Base-by-base conservation (phyloP, 306 rosid species). In the Mimosa bimucronata region DNA sequence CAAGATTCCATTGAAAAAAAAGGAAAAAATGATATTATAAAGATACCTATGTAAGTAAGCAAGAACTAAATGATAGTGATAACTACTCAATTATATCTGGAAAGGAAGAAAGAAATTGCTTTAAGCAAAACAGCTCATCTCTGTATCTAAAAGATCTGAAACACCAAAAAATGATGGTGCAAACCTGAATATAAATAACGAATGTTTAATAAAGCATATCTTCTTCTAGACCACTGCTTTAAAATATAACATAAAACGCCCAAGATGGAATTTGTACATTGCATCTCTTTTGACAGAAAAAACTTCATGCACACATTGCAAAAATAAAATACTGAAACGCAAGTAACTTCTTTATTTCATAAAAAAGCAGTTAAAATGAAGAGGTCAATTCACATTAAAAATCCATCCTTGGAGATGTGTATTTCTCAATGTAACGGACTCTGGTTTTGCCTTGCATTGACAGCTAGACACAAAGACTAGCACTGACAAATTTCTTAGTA, bases 221-320 rank as follows among this genome's bases (percentile, higher is more conserved):
- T 95, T 90, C 92, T 86, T 81, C 88, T 91, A 77, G 98, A 93
- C 89, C 91, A n/a, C 28, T 25, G 64, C 7, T 57, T 23, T 10
- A 21, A 55, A 21, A 57, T 23, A 23, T 23, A 4, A 21, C 62
- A 55, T 7, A 23, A 23, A 57, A 57, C 13, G 64, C n/a, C 30
- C 64, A 57, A 9, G 30, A 23, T 57, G 64, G 30, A n/a, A 48
- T 48, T 48, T 48, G 55, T 15, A 2, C 62, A 55, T 55, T 55
- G 28, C 29, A 21, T 55, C 28, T 55, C 28, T 21, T 21, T 55
- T n/a, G n/a, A n/a, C n/a, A n/a, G n/a, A n/a, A n/a, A n/a, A n/a
- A n/a, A n/a, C n/a, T n/a, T n/a, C n/a, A 8, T 9, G 25, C 60
- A 55, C 62, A 55, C 62, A 55, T n/a, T 1, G 0, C 14, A n/a